Percentiles rank a stretch among this genome's conserved stretches.
Evolutionary conservation across 345 rosid species (phyloP).

Genomic region (Boechera retrofracta): DNA sequence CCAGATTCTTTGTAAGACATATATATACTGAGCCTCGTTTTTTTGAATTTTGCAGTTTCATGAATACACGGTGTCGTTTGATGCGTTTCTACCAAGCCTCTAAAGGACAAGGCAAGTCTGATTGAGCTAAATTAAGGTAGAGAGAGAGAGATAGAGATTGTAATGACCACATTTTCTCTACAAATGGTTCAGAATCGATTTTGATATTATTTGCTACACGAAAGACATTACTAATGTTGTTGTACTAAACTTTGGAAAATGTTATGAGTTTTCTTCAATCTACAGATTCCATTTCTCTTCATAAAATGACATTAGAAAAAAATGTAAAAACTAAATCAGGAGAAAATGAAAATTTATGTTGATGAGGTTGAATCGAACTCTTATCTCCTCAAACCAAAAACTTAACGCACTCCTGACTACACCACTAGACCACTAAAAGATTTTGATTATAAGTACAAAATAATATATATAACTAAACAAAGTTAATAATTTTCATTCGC

Average conservation of each 20-base stretch:
- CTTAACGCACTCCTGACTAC: not conserved
- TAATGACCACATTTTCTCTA: not conserved
- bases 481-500: not conserved
- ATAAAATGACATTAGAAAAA: not conserved
- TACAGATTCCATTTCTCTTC: not conserved
- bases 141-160: conserved; percentile 13
- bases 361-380: not conserved
- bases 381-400: not conserved
- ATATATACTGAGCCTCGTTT: not conserved
- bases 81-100: conserved; percentile 38
- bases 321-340: not conserved
- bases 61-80: conserved; percentile 36
- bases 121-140: conserved; percentile 2
- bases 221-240: not conserved
- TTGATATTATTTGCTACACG: not conserved
- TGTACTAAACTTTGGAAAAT: conserved; percentile 10
- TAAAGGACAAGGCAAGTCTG: not conserved
- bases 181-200: not conserved
- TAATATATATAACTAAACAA: fast-evolving
- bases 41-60: conserved; percentile 41
- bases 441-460: no score
- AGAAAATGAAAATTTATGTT: not conserved
- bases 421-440: no score
- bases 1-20: not conserved
- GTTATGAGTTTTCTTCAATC: not conserved